Conservation (phyloP, 2,329 filamentous ascomycete genomes). For the Akanthomyces lecanii region DNA sequence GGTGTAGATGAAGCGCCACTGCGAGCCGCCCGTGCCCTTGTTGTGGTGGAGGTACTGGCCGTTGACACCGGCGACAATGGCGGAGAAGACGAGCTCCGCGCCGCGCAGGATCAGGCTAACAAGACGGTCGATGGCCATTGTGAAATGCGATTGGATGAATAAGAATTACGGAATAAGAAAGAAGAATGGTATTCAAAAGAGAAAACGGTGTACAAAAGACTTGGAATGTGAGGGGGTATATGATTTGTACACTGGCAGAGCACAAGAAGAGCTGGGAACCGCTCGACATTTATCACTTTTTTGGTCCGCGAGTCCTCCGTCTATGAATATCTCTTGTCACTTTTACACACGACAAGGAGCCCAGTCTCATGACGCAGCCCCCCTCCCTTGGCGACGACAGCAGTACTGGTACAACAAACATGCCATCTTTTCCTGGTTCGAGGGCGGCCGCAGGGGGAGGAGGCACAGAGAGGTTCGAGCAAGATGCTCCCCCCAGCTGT, state of each 20-base stretch:
- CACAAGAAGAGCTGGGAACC: not conserved
- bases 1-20: constrained; percentile 68
- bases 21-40: constrained; percentile 46
- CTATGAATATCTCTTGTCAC: not conserved
- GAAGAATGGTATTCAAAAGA: not conserved
- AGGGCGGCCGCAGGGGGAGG: not conserved
- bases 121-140: constrained; percentile 39
- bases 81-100: constrained; percentile 62
- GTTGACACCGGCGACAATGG: constrained; percentile 67
- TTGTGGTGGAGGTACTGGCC: constrained; percentile 59
- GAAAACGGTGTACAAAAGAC: not conserved
- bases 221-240: not conserved
- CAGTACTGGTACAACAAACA: not conserved
- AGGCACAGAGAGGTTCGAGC: not conserved
- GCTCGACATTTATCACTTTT: not conserved
- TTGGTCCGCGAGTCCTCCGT: not conserved
- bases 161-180: not conserved
- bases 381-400: not conserved
- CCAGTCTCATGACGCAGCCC: constrained; percentile 11
- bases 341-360: not conserved
- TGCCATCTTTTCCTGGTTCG: not conserved
- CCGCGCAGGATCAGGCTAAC: constrained; percentile 36
- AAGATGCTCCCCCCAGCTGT: not conserved
- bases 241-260: not conserved
- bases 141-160: constrained; percentile 1